Evolutionary conservation across 495 filamentous ascomycete genomes (phyloP), one percentile per base, ranked within the genome.

Genomic region (Arthonia radiata): DNA sequence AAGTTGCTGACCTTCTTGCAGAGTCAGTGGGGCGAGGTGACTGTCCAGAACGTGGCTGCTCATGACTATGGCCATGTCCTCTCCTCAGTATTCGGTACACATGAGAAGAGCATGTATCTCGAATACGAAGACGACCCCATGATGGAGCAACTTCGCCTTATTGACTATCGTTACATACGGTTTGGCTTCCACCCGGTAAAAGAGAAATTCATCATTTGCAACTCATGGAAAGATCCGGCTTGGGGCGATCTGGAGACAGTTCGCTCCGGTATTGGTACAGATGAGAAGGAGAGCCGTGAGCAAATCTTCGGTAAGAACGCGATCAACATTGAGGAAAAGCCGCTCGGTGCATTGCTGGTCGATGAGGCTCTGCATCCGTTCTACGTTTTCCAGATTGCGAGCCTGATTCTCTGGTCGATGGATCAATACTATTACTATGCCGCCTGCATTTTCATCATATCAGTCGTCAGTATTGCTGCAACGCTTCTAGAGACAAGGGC

Each of bases 391-490:
- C 89, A 99, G 44, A 68, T 99, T 39, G 82, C 79, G 17, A 94
- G 89, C 53, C 53, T 99, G 30, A 45, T 86, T 25, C 68, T 99
- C 3, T 99, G 89, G 89, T 90, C 82, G 10, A 34, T 91, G 16
- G 89, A 99, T 39, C 54, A 82, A 36, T 99, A 99, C 40, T 94
- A 91, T 38, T 94, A 93, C 43, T 99, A 99, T 54, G 89, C 89
- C 17, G 57, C 65, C 16, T 92, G 82, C 45, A 99, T 99, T 32
- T 90, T 99, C 36, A 38, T 89, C 29, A 99, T 99, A 34, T 99
- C 89, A 0, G 56, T 79, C 18, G 69, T 78, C 33, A 92, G 83
- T 48, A 93, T 99, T 37, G 67, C 63, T 10, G 72, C 78, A 1
- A 92, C 83, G 0, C 54, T 99, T 13, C 46, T 90, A 27, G 89